A percentile compares a stretch with the other conserved stretches of the same genome.
Conservation (phyloP, 1,284 basidiomycete species). For the Microbotryum violaceum region DNA sequence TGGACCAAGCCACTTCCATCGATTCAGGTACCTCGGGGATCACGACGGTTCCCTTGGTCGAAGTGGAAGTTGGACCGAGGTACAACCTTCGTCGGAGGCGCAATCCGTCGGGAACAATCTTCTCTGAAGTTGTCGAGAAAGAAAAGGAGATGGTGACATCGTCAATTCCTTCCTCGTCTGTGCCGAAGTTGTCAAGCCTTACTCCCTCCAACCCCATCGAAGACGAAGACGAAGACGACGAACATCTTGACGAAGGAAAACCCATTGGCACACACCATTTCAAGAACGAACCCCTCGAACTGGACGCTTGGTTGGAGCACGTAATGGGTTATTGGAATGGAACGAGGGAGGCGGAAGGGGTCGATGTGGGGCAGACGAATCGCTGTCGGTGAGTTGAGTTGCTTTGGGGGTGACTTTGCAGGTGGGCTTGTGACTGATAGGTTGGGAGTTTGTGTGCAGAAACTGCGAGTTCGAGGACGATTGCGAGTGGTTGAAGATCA, state of each 20-base stretch:
- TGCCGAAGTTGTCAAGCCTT: neutral
- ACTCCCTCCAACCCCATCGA: neutral
- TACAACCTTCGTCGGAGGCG: too few relatives aligned
- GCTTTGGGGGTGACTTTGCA: neutral
- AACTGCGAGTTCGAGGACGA: slow-evolving; percentile 34
- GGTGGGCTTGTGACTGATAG: slow-evolving; percentile 4
- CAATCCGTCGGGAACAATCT: neutral
- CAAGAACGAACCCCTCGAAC: slow-evolving; percentile 3
- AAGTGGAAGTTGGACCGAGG: too few relatives aligned
- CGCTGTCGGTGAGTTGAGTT: slow-evolving; percentile 13
- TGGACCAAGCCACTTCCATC: too few relatives aligned
- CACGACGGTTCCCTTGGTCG: too few relatives aligned
- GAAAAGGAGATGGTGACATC: neutral
- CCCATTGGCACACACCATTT: slow-evolving; percentile 30
- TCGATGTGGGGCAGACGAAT: neutral
- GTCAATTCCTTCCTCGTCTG: too few relatives aligned
- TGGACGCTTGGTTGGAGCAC: slow-evolving; percentile 13
- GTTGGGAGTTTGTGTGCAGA: slow-evolving; percentile 7
- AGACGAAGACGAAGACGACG: neutral
- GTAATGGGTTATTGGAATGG: slow-evolving; percentile 27
- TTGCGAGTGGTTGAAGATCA: slow-evolving; percentile 31
- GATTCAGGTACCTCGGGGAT: too few relatives aligned
- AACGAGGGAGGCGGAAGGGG: slow-evolving; percentile 10
- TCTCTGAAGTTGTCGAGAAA: neutral
- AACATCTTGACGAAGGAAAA: slow-evolving; percentile 5